Base-by-base conservation (phyloP, 176 grass and related monocot species). In the Lolium rigidum region DNA sequence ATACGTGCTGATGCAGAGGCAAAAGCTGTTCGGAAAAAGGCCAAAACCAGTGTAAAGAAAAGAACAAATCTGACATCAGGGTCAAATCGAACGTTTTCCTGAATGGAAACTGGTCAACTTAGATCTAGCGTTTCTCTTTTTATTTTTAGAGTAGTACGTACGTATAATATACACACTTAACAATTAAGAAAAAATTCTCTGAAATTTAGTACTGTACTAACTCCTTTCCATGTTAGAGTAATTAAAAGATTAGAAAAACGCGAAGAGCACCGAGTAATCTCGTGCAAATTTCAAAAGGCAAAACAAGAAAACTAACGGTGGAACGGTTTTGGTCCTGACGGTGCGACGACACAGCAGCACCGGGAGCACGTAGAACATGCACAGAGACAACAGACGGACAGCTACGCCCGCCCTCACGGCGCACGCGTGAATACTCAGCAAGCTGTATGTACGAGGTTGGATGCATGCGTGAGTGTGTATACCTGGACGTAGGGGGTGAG, bases 401-500 rank as follows among this genome's bases (percentile, higher is more conserved):
- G 31, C 31, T 35, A 28, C n/a, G 26, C 26, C 2, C 72, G 43
- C 26, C 79, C 43, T 80, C 60, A 50, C 44, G 78, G 41, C 9
- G 78, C 41, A 12, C 78, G 60, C 44, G 61, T 44, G 31, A 68
- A 18, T 43, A 37, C 21, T 65, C 17, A 10, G 17, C 44, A 7
- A 9, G 20, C 48, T 14, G 10, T 7, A 21, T 10, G 52, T n/a
- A 10, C 6, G 21, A 15, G 63, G 46, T 18, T 43, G 2, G 72
- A 69, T 82, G 18, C 62, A 52, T 21, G 37, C 0, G 20, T 12
- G 20, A 6, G 70, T 35, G 25, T 28, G 20, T 81, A 82, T 81
- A 97, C 95, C 92, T 97, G 95, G 35, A 97, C 90, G 95, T 94
- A 97, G 18, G 95, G 95, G 38, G 95, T 97, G 84, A 97, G 95